These are phyloP conservation scores for Lachancea sp. DNA, from an alignment of 805 yeast genomes.

Conservation along the genomic window DNA sequence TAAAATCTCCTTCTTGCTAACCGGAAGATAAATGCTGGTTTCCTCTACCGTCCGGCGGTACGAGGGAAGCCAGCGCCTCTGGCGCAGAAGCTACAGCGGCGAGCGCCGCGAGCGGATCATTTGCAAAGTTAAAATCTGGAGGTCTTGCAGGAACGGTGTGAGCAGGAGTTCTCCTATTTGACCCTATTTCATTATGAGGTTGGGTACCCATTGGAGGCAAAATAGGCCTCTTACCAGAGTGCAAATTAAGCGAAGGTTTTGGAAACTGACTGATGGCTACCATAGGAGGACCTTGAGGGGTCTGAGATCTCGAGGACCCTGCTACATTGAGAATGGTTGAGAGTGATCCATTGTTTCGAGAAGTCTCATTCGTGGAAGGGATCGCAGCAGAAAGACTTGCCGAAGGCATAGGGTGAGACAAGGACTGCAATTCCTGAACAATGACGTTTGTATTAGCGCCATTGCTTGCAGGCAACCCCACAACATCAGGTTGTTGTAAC, in stretches of 20 bases:
- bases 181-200: background rate
- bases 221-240: background rate
- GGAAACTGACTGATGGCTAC: slow-evolving; percentile 3
- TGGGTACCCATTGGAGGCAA: slow-evolving; percentile 13
- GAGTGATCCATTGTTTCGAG: slow-evolving; percentile 2
- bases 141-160: background rate
- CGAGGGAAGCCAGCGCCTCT: slow-evolving; percentile 16
- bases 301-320: background rate
- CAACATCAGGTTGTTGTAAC: background rate
- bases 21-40: background rate
- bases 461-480: background rate
- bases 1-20: background rate
- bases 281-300: slow-evolving; percentile 1
- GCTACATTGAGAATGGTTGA: slow-evolving; percentile 7
- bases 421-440: slow-evolving; percentile 10
- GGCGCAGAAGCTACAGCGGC: slow-evolving; percentile 36
- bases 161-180: background rate
- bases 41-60: slow-evolving; percentile 8
- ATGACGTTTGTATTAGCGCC: slow-evolving; percentile 6
- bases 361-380: background rate
- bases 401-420: background rate
- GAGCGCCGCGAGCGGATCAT: slow-evolving; percentile 34
- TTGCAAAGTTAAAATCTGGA: slow-evolving; percentile 22
- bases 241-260: background rate
- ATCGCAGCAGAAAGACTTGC: background rate